Evolutionary conservation across 306 rosid species (phyloP).

Genomic region (Acacia acuminata): DNA sequence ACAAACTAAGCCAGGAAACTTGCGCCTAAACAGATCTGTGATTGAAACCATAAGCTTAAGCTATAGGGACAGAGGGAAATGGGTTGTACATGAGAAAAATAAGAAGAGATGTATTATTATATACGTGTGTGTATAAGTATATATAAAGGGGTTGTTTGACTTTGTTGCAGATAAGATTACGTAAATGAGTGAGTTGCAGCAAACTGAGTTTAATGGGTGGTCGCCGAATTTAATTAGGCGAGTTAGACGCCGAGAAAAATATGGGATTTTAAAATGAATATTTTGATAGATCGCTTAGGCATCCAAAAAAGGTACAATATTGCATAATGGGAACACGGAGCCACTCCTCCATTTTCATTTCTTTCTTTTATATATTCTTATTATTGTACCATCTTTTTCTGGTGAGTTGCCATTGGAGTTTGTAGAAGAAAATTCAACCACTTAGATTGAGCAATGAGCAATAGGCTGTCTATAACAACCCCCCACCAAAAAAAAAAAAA

Average conservation of each 20-base stretch:
- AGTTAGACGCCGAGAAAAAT: conserved; percentile 48
- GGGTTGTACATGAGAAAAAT: conserved; percentile 17
- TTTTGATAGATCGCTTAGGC: conserved; percentile 30
- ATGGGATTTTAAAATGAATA: conserved; percentile 31
- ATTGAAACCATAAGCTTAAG: conserved; percentile 31
- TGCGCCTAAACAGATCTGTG: background rate
- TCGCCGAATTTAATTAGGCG: conserved; percentile 62
- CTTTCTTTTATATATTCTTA: background rate
- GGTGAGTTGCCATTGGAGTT: conserved; percentile 52
- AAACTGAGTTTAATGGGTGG: conserved; percentile 41
- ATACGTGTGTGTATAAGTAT: background rate
- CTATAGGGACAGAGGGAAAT: background rate
- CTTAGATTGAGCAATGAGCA: background rate
- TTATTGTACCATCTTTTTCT: conserved; percentile 27
- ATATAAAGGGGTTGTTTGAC: conserved; percentile 44
- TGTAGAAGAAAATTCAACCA: background rate
- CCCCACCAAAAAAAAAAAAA: too few species aligned
- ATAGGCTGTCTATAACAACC: background rate
- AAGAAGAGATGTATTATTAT: conserved; percentile 15
- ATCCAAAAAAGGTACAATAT: conserved; percentile 18
- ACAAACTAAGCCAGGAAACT: conserved; percentile 47
- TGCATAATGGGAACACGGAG: conserved; percentile 19
- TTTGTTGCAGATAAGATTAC: conserved; percentile 41
- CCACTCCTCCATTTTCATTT: conserved; percentile 30
- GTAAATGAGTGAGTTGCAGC: conserved; percentile 47